These are phyloP conservation scores for Amylocarpus encephaloides DNA, from an alignment of 2,329 filamentous ascomycete genomes.

Conservation along the genomic window DNA sequence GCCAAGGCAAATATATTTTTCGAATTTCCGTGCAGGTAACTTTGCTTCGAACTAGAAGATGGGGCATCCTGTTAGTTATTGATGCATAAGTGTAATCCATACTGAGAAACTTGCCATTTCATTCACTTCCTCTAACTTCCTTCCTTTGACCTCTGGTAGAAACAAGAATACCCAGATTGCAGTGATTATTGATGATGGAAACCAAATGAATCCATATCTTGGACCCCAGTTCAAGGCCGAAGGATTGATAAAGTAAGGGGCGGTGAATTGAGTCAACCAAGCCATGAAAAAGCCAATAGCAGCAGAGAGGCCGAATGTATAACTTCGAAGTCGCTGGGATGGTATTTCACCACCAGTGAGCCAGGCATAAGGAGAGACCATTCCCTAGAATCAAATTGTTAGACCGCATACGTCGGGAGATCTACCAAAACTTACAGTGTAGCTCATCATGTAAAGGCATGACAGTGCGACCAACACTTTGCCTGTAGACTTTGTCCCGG, in stretches of 20 bases:
- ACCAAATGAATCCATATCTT: conserved; percentile 52
- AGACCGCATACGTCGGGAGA: too few relatives aligned
- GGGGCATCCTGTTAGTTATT: neutral
- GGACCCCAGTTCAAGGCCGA: conserved; percentile 49
- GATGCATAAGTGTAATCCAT: neutral
- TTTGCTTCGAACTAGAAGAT: conserved; percentile 10
- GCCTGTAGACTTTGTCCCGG: conserved; percentile 33
- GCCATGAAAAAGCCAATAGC: conserved; percentile 49
- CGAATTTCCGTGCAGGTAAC: conserved; percentile 10
- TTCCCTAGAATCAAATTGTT: conserved; percentile 1
- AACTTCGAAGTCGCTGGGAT: conserved; percentile 48
- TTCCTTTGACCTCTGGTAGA: conserved; percentile 47
- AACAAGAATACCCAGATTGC: conserved; percentile 43
- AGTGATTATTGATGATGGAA: conserved; percentile 6
- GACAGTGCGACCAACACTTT: conserved; percentile 44
- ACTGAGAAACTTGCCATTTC: conserved; percentile 8
- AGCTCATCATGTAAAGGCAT: conserved; percentile 19
- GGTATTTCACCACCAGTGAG: conserved; percentile 51
- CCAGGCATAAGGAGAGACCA: conserved; percentile 46
- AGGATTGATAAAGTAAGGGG: conserved; percentile 54
- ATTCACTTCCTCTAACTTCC: conserved; percentile 46
- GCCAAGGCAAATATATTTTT: conserved; percentile 12
- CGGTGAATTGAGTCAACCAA: conserved; percentile 46
- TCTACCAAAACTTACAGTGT: conserved; percentile 7
- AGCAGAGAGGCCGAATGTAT: conserved; percentile 50